Evolutionary conservation across 108 stramenopile genomes (phyloP).

Genomic region (Stephanodiscus triporus): DNA sequence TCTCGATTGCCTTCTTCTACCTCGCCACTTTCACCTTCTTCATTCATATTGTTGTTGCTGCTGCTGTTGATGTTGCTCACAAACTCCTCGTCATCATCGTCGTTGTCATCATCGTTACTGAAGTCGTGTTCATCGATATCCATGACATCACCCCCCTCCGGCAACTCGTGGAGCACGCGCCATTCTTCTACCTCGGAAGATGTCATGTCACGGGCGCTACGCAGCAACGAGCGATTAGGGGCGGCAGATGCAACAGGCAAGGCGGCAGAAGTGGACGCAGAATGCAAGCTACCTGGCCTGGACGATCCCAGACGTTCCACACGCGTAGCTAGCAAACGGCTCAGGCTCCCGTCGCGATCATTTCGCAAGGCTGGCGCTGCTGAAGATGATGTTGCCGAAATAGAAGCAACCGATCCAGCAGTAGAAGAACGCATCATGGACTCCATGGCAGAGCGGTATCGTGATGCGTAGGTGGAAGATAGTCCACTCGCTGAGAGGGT

Average conservation of each 20-base stretch:
- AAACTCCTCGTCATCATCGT: slow-evolving; percentile 48
- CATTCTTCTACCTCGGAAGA: slow-evolving; percentile 23
- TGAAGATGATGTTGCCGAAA: slow-evolving; percentile 5
- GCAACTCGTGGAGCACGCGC: slow-evolving; percentile 10
- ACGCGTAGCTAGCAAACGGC: slow-evolving; percentile 1
- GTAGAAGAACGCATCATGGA: slow-evolving; percentile 25
- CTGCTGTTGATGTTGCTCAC: background rate
- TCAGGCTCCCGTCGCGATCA: slow-evolving; percentile 7
- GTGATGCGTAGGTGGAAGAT: slow-evolving; percentile 8
- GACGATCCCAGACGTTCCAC: background rate
- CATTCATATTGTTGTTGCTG: slow-evolving; percentile 12
- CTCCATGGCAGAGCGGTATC: slow-evolving; percentile 29
- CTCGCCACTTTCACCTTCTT: slow-evolving; percentile 36
- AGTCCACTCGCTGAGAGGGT: slow-evolving; percentile 10
- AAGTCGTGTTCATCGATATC: slow-evolving; percentile 35
- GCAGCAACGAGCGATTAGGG: slow-evolving; percentile 3
- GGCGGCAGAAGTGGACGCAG: background rate
- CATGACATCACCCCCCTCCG: slow-evolving; percentile 46
- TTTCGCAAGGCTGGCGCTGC: slow-evolving; percentile 9
- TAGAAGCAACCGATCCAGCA: background rate
- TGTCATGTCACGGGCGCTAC: background rate
- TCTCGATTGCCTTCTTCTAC: slow-evolving; percentile 12
- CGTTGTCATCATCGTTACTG: slow-evolving; percentile 53
- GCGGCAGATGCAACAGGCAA: background rate
- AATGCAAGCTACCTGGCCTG: background rate